phyloP scores from a whole-genome alignment of 2,329 filamentous ascomycete genomes.

The Ascochyta rabiei region DNA sequence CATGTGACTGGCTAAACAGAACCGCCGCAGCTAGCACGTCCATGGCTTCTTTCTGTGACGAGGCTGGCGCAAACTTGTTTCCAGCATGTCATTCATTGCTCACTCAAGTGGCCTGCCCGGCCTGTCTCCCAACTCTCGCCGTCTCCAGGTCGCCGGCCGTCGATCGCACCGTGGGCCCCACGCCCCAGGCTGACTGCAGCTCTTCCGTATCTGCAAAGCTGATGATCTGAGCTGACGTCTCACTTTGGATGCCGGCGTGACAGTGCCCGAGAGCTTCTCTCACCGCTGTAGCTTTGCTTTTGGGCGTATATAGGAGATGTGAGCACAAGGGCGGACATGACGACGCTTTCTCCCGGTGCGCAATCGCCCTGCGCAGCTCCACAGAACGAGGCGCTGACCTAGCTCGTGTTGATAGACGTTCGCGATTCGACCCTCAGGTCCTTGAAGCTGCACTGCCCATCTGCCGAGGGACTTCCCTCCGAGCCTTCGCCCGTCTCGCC shows the following conservation, averaged over 20 bases:
- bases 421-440: conserved; percentile 46
- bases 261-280: conserved; percentile 8
- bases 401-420: conserved; percentile 37
- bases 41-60: conserved; percentile 11
- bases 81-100: conserved; percentile 4
- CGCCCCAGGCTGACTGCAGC: conserved; percentile 10
- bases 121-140: neutral
- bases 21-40: conserved; percentile 19
- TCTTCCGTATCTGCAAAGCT: conserved; percentile 4
- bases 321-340: conserved; percentile 26
- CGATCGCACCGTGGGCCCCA: conserved; percentile 15
- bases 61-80: conserved; percentile 15
- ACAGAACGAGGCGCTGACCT: conserved; percentile 28
- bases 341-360: conserved; percentile 36
- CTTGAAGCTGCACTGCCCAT: conserved; percentile 46
- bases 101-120: conserved; percentile 1
- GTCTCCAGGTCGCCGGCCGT: conserved; percentile 9
- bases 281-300: conserved; percentile 10
- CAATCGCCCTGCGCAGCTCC: conserved; percentile 13
- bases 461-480: conserved; percentile 40
- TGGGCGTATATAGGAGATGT: conserved; percentile 17
- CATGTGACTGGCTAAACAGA: conserved; percentile 19
- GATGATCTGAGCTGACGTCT: conserved; percentile 11
- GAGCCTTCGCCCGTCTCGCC: conserved; percentile 28
- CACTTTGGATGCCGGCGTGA: conserved; percentile 6